phyloP scores from a whole-genome alignment of 2,329 filamentous ascomycete species.

The Phaeosphaeriaceae sp. region DNA sequence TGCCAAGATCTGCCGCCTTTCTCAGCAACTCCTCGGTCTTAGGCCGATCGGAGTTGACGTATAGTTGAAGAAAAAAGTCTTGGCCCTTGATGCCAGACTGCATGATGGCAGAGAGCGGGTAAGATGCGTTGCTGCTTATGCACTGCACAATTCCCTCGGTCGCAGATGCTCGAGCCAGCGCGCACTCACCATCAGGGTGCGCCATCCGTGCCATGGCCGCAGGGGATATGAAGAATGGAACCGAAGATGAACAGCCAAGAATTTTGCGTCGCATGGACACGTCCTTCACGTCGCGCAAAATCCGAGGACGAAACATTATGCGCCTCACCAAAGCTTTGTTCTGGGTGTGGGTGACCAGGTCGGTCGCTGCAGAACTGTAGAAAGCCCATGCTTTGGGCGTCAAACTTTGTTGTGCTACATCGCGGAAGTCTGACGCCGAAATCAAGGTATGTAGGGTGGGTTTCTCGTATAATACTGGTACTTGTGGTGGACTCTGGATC shows the following conservation, averaged over 20 bases:
- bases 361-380: constrained; percentile 47
- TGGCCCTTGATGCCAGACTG: background rate
- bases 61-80: constrained; percentile 25
- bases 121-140: constrained; percentile 33
- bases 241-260: constrained; percentile 37
- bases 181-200: constrained; percentile 33
- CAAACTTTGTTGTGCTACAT: constrained; percentile 43
- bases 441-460: constrained; percentile 6
- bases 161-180: constrained; percentile 24
- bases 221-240: constrained; percentile 38
- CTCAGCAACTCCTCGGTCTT: background rate
- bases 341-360: constrained; percentile 52
- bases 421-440: constrained; percentile 47
- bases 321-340: constrained; percentile 4
- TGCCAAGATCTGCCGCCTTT: constrained; percentile 2
- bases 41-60: constrained; percentile 13
- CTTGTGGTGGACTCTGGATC: background rate
- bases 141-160: constrained; percentile 29
- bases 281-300: background rate
- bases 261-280: constrained; percentile 41
- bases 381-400: constrained; percentile 52
- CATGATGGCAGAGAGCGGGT: constrained; percentile 22
- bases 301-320: background rate
- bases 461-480: background rate
- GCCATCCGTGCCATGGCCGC: constrained; percentile 31